Conservation (phyloP, 2,329 filamentous ascomycete genomes). For the Scortechinia acanthostroma region DNA sequence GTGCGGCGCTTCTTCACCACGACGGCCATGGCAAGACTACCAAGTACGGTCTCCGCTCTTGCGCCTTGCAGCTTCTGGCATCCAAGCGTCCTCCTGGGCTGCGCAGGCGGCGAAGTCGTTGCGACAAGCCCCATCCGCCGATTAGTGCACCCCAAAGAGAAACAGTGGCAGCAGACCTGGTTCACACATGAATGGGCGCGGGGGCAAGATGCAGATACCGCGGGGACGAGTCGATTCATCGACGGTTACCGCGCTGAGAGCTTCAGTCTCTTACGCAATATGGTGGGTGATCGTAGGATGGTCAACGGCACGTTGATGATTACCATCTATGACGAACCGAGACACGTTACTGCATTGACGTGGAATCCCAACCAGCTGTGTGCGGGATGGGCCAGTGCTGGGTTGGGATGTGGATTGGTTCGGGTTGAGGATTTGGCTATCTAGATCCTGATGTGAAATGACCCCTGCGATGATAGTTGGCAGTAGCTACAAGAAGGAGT, state of each 20-base stretch:
- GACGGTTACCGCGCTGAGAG: background rate
- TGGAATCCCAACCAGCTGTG: background rate
- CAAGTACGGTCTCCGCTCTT: constrained; percentile 19
- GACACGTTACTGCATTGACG: background rate
- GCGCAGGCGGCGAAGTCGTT: constrained; percentile 38
- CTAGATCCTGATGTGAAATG: background rate
- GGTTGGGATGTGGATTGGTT: background rate
- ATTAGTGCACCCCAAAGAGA: constrained; percentile 36
- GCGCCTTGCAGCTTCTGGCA: constrained; percentile 32
- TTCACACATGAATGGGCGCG: constrained; percentile 47
- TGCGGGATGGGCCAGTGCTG: background rate
- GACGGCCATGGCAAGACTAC: constrained; percentile 35
- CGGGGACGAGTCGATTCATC: background rate
- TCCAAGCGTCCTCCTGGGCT: constrained; percentile 41
- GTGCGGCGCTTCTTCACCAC: constrained; percentile 41
- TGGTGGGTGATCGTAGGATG: background rate
- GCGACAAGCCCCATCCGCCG: constrained; percentile 41
- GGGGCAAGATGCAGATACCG: constrained; percentile 9
- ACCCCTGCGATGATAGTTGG: background rate
- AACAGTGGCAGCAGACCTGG: constrained; percentile 44
- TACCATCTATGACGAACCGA: background rate
- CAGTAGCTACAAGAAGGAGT: background rate
- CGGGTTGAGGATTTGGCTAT: background rate
- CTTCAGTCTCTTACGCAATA: background rate
- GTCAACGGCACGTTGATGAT: background rate